Conservation (phyloP, 305 asterid genomes). For the Fraxinus floribunda region DNA sequence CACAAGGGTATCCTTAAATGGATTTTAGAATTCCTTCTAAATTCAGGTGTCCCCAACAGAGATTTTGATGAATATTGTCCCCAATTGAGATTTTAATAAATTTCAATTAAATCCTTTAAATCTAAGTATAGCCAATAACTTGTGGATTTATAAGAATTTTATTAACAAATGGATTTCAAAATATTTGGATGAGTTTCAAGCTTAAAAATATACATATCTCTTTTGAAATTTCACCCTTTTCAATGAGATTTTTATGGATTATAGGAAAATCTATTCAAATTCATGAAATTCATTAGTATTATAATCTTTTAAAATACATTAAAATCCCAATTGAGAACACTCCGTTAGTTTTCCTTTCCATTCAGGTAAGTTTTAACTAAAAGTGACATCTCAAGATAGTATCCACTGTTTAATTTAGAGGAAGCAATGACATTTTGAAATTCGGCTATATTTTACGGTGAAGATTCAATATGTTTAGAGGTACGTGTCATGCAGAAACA, state of each 20-base stretch:
- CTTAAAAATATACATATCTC: neutral
- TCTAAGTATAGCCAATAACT: neutral
- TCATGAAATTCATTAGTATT: too few relatives aligned
- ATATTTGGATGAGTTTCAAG: neutral
- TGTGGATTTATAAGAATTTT: too few relatives aligned
- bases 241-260: neutral
- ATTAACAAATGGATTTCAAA: neutral
- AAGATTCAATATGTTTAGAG: neutral
- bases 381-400: neutral
- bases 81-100: too few relatives aligned
- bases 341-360: neutral
- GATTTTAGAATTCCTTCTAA: neutral
- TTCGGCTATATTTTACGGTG: neutral
- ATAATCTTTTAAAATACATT: too few relatives aligned
- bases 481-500: neutral
- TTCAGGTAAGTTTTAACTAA: neutral
- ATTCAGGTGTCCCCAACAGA: too few relatives aligned
- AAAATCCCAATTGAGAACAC: too few relatives aligned
- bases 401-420: neutral
- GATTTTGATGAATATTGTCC: too few relatives aligned
- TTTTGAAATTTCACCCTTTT: neutral
- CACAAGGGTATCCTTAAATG: neutral
- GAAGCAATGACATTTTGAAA: neutral
- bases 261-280: neutral
- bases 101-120: neutral